Conservation (phyloP, 2,329 filamentous ascomycete species). For the Ceratocystis colombiana region DNA sequence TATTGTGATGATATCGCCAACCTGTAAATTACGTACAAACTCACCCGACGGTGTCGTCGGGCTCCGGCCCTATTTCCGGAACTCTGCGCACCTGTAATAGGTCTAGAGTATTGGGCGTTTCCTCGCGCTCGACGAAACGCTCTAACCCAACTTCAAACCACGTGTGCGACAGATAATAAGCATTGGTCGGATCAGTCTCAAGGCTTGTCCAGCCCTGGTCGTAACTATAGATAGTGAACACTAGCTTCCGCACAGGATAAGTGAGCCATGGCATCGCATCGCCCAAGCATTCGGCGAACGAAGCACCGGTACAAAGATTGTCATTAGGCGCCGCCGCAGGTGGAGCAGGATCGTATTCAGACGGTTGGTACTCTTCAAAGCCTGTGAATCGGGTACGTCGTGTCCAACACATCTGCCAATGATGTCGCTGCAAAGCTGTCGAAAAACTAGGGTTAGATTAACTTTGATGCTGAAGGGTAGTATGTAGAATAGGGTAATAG, state of each 20-base stretch:
- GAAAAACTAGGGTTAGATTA: neutral
- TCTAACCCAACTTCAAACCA: too few species aligned
- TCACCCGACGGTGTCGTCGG: too few species aligned
- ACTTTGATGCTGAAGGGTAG: neutral
- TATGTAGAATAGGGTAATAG: neutral
- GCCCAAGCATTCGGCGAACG: neutral
- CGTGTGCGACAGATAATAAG: too few species aligned
- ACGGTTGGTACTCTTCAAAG: slow-evolving; percentile 2
- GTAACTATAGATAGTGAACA: slow-evolving; percentile 48
- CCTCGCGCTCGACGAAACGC: too few species aligned
- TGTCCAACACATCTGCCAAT: neutral
- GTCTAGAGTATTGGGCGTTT: too few species aligned
- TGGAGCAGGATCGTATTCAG: neutral
- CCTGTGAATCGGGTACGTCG: neutral
- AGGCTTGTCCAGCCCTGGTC: too few species aligned
- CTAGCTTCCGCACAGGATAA: slow-evolving; percentile 49
- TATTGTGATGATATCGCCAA: too few species aligned
- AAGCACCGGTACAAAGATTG: neutral
- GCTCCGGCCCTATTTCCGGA: too few species aligned
- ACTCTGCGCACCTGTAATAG: too few species aligned
- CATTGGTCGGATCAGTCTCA: too few species aligned
- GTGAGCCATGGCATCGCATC: slow-evolving; percentile 34
- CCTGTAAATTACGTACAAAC: too few species aligned
- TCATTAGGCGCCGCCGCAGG: neutral
- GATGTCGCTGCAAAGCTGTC: slow-evolving; percentile 35